Base-by-base conservation (phyloP, 2,329 filamentous ascomycete genomes). In the Mycogone perniciosa region DNA sequence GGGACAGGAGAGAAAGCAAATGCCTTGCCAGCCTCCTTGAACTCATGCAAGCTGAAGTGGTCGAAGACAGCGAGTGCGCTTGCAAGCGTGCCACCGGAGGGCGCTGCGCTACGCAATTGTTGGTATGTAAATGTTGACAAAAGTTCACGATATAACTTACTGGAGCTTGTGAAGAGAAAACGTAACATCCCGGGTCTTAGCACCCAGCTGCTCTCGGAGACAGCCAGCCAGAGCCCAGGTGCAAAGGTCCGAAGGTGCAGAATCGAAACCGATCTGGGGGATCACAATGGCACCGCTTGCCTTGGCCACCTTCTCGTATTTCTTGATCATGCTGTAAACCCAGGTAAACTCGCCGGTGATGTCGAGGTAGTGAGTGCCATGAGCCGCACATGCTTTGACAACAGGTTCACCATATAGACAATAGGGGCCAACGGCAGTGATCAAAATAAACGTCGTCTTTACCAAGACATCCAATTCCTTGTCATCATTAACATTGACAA, bases 31-130 rank as follows among this genome's bases (percentile, higher is more conserved):
- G 76, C 67, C 3, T 66, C 68, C 10, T 60, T 62, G 5, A 85
- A 56, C 47, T 83, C 70, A 44, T 71, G 67, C 13, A 79, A 46
- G 26, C 69, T 67, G 60, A 76, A 82, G 42, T 67, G 64, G 29
- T 85, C 81, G 51, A 82, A 72, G 26, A 82, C 57, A 43, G 64
- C 76, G 10, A 96, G 66, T 4, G 83, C 71, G 0, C 89, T 90
- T 33, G 80, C 75, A 4, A 91, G 68, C 2, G 87, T 85, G 43
- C 84, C 84, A n/a, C 83, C 83, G 1, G 82, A 86, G 3, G 80
- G 76, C 1, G 67, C 59, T 49, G 59, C 55, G 30, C 62, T 65
- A 35, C 11, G 33, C 7, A 46, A 29, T 31, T 34, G 31, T 46
- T 6, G 50, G 51, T 39, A 44, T 30, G 8, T 9, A 4, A 10